Evolutionary conservation across 805 yeast genomes (phyloP).

Genomic region (Cyberlindnera veronae): DNA sequence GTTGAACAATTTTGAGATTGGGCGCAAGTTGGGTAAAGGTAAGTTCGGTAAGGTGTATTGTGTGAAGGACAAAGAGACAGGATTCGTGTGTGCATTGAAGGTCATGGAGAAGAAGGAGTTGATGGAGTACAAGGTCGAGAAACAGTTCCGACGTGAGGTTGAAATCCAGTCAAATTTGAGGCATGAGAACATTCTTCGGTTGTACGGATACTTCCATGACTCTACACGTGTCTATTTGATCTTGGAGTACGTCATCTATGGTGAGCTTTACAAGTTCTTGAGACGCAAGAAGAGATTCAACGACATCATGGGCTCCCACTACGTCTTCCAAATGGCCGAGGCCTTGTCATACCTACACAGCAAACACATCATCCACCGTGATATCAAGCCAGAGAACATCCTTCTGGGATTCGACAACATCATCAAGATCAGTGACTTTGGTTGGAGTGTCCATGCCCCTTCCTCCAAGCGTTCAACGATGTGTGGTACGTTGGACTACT

Average conservation of each 20-base stretch:
- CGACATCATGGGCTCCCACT: constrained; percentile 71
- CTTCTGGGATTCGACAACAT: constrained; percentile 71
- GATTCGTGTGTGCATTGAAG: constrained; percentile 84
- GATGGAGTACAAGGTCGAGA: constrained; percentile 69
- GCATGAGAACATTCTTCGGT: constrained; percentile 76
- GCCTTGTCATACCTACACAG: constrained; percentile 77
- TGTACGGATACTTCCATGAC: constrained; percentile 86
- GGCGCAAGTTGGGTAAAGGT: constrained; percentile 86
- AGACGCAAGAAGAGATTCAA: constrained; percentile 65
- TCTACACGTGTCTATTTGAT: constrained; percentile 74
- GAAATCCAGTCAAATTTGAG: constrained; percentile 80
- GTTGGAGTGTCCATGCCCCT: constrained; percentile 82
- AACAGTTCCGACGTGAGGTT: constrained; percentile 84
- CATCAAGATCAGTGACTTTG: constrained; percentile 88
- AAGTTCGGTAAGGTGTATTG: constrained; percentile 92
- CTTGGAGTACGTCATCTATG: constrained; percentile 79
- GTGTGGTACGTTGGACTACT: constrained; percentile 92
- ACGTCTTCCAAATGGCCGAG: constrained; percentile 76
- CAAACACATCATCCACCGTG: constrained; percentile 84
- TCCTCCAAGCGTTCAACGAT: constrained; percentile 65
- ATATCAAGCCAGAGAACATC: constrained; percentile 91
- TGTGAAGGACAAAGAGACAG: constrained; percentile 69
- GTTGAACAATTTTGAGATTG: constrained; percentile 76
- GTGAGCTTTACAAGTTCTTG: constrained; percentile 78
- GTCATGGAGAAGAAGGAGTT: constrained; percentile 86